Percentiles rank a stretch among this genome's conserved stretches.
These are phyloP conservation scores for Plectosphaerella cucumerina DNA, from an alignment of 2,329 filamentous ascomycete genomes.

Conservation along the genomic window DNA sequence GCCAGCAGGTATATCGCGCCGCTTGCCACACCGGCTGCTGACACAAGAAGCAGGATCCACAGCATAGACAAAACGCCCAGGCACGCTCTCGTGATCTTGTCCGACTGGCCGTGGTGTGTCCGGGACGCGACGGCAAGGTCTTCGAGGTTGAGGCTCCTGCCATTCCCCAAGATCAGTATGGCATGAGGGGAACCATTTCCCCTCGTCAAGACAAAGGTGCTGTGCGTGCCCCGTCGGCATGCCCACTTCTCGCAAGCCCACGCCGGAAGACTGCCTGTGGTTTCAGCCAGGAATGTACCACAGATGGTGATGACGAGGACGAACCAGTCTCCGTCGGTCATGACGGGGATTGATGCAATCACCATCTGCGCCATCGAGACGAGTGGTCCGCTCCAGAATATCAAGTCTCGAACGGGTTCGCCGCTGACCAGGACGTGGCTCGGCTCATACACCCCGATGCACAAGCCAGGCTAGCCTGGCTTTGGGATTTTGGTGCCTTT, in stretches of 20 bases:
- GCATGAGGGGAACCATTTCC: conserved; percentile 36
- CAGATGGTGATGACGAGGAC: conserved; percentile 32
- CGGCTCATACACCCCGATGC: conserved; percentile 19
- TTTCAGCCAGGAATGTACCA: conserved; percentile 31
- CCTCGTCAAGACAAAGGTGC: conserved; percentile 27
- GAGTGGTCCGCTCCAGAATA: conserved; percentile 20
- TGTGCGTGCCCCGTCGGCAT: conserved; percentile 22
- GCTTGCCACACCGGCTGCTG: conserved; percentile 27
- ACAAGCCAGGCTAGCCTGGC: conserved; percentile 12
- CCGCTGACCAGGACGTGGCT: neutral
- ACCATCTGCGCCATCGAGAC: conserved; percentile 23
- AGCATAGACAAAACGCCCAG: conserved; percentile 21
- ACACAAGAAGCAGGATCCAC: conserved; percentile 36
- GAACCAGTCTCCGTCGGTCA: conserved; percentile 27
- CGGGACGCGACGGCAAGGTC: conserved; percentile 25
- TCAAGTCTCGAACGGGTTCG: conserved; percentile 15
- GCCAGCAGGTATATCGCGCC: conserved; percentile 35
- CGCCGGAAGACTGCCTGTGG: conserved; percentile 30
- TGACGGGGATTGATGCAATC: conserved; percentile 28
- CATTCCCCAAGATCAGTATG: conserved; percentile 29
- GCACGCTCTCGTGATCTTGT: conserved; percentile 13
- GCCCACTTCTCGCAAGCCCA: conserved; percentile 40
- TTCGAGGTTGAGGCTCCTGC: conserved; percentile 33
- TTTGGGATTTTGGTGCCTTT: too few relatives aligned
- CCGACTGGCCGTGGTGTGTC: conserved; percentile 6